Conservation (phyloP, 164 flowering plant species). For the Stephania cephalantha region DNA sequence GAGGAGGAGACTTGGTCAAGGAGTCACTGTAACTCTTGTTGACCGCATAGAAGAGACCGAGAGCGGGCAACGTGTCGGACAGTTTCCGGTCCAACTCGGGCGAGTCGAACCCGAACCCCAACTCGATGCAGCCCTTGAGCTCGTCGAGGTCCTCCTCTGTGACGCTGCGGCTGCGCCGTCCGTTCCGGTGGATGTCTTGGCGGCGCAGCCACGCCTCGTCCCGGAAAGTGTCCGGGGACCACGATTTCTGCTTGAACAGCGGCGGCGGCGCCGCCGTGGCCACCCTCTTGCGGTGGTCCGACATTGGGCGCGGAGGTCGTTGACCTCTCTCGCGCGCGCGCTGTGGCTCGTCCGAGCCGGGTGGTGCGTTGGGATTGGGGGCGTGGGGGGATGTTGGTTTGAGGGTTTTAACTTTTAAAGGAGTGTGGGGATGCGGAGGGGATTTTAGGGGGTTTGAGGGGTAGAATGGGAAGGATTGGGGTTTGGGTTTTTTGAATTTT, state of each 20-base stretch:
- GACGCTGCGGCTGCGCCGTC: constrained; percentile 44
- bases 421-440: not conserved
- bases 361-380: not conserved
- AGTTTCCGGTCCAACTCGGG: constrained; percentile 41
- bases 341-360: not conserved
- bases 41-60: constrained; percentile 57
- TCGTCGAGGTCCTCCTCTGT: constrained; percentile 80
- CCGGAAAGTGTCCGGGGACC: constrained; percentile 49
- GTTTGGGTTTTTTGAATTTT: not conserved
- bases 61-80: constrained; percentile 64
- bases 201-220: constrained; percentile 55
- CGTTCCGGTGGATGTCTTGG: constrained; percentile 20
- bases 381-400: not conserved
- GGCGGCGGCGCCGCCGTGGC: not conserved
- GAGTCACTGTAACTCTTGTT: constrained; percentile 47
- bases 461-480: not conserved
- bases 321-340: not conserved
- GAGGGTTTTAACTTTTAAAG: not conserved
- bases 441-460: not conserved
- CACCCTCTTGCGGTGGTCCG: not conserved
- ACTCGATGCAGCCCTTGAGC: constrained; percentile 67
- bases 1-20: constrained; percentile 14
- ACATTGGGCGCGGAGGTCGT: not conserved
- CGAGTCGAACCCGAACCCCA: constrained; percentile 68
- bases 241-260: constrained; percentile 55